Base-by-base conservation (phyloP, 306 rosid genomes). In the Canavalia gladiata region DNA sequence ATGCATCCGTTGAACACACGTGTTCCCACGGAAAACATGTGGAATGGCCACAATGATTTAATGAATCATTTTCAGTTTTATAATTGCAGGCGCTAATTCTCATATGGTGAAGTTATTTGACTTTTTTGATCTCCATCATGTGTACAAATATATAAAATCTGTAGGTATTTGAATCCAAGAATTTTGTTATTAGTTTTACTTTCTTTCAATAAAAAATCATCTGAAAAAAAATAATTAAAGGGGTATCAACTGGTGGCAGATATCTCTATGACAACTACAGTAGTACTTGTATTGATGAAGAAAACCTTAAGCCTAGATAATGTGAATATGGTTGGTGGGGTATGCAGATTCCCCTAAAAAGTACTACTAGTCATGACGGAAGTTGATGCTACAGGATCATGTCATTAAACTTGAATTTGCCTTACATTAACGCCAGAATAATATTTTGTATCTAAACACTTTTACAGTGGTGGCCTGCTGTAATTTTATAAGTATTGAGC, bases 11-110 rank as follows among this genome's bases (percentile, higher is more conserved):
- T 31, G 49, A 11, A 46, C 13, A 8, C 3, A 2, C 3, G 2
- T 49, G 75, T 13, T 78, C 43, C 77, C 71, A 69, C 52, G 49
- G 37, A 39, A 54, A 45, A 69, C 83, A 69, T 42, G 82, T 67
- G 75, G 47, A 78, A 77, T 51, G 55, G 12, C 75, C 46, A 30
- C 1, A 56, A 6, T 55, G 50, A 42, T 68, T 54, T 28, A 12
- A 12, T 39, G 42, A 37, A 52, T 52, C 41, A 35, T 64, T 65
- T 51, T 52, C 62, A 41, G 34, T 41, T 52, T 78, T 67, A 65
- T 65, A 65, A 77, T 10, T 7, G 25, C 33, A 50, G 41, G 31
- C n/a, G 18, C 35, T 2, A 35, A 45, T 54, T 7, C 39, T 8
- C 74, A 39, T 42, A 8, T 35, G 29, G 25, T 62, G 37, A 34